phyloP scores from a whole-genome alignment of 106 monocot species.

The Xerophyta viscosa region DNA sequence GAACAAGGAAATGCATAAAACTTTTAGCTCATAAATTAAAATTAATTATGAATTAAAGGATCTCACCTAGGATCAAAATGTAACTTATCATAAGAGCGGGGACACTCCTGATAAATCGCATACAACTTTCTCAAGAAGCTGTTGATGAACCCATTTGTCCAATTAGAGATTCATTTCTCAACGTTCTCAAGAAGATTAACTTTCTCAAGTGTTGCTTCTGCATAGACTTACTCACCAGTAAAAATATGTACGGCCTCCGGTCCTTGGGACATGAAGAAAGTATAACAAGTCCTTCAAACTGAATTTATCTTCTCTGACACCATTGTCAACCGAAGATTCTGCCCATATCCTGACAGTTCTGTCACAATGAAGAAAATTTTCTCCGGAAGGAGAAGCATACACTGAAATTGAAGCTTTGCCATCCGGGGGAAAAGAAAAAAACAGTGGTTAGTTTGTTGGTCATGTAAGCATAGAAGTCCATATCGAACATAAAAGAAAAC shows the following conservation, averaged over 20 bases:
- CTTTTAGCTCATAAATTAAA: too few relatives aligned
- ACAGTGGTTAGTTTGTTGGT: too few relatives aligned
- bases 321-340: conserved; percentile 24
- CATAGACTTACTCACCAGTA: too few relatives aligned
- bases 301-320: conserved; percentile 35
- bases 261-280: conserved; percentile 92
- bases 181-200: too few relatives aligned
- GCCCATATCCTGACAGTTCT: conserved; percentile 61
- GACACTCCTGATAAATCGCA: conserved; percentile 58
- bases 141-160: too few relatives aligned
- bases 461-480: too few relatives aligned
- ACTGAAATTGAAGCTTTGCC: conserved; percentile 9
- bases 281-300: conserved; percentile 77
- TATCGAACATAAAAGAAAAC: too few relatives aligned
- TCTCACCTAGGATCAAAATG: conserved; percentile 89
- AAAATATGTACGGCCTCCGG: conserved; percentile 88
- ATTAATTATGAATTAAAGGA: too few relatives aligned
- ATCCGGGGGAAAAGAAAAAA: too few relatives aligned
- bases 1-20: too few relatives aligned
- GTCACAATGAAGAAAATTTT: conserved; percentile 51
- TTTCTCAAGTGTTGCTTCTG: too few relatives aligned
- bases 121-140: conserved; percentile 95
- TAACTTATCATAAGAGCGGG: conserved; percentile 91
- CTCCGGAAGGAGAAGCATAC: conserved; percentile 10
- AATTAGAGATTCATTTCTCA: too few relatives aligned